These are phyloP conservation scores for Auriscalpium vulgare DNA, from an alignment of 768 basidiomycete genomes.

Conservation along the genomic window DNA sequence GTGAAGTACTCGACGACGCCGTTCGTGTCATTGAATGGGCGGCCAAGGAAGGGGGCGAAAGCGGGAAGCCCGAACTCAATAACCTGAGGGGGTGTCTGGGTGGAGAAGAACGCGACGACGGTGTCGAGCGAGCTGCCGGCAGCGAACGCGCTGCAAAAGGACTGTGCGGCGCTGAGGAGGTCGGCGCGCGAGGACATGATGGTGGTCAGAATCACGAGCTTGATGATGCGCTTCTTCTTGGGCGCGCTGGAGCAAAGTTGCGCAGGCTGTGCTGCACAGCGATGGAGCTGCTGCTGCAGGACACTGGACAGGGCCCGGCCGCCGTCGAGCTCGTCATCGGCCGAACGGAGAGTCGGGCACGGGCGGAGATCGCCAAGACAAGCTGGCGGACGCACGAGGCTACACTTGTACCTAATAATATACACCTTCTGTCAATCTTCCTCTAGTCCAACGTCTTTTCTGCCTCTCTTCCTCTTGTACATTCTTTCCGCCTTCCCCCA, in stretches of 20 bases:
- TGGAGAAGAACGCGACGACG: constrained; percentile 46
- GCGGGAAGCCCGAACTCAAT: constrained; percentile 46
- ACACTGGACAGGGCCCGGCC: too few relatives aligned
- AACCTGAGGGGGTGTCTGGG: constrained; percentile 32
- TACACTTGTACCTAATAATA: background rate
- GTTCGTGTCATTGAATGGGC: constrained; percentile 34
- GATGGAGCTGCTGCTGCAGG: too few relatives aligned
- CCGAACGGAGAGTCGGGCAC: background rate
- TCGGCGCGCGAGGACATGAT: constrained; percentile 18
- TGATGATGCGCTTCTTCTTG: too few relatives aligned
- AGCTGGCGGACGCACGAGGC: background rate
- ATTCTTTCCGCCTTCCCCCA: background rate
- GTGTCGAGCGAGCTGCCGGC: constrained; percentile 31
- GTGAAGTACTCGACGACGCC: constrained; percentile 44
- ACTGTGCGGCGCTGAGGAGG: constrained; percentile 36
- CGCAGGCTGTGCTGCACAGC: too few relatives aligned
- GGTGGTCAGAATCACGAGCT: too few relatives aligned
- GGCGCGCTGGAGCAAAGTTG: too few relatives aligned
- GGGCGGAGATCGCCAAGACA: background rate
- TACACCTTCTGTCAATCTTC: too few relatives aligned
- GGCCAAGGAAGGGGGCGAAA: constrained; percentile 57
- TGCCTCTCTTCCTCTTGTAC: background rate
- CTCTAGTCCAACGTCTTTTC: background rate
- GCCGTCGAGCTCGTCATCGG: background rate
- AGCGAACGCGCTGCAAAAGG: constrained; percentile 48